Percentiles rank a stretch among this genome's conserved stretches.
Conservation (phyloP, 164 flowering plant genomes). For the Brasenia schreberi region DNA sequence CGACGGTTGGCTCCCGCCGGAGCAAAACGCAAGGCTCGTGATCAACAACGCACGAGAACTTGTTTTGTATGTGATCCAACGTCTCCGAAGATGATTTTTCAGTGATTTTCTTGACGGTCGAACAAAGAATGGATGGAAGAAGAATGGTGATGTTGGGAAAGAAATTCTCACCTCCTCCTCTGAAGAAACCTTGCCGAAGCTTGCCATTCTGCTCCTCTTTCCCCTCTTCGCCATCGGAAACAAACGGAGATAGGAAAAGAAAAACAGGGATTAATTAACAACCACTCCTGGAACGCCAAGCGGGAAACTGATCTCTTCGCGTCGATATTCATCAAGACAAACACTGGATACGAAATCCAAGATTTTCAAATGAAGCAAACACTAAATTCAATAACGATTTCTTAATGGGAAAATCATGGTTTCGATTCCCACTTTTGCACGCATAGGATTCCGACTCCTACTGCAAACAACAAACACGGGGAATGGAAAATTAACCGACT, state of each 20-base stretch:
- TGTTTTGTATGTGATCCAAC: neutral
- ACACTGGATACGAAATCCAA: no score
- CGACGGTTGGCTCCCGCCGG: neutral
- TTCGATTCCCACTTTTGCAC: no score
- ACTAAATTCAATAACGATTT: no score
- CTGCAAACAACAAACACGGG: no score
- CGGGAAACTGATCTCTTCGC: no score
- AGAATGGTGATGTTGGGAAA: neutral
- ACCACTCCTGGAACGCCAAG: no score
- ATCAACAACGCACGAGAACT: neutral
- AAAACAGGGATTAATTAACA: no score
- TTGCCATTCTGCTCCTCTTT: neutral
- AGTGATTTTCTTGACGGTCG: neutral
- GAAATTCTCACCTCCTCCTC: neutral
- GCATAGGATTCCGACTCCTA: no score
- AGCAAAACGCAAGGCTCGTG: neutral
- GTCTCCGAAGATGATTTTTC: neutral
- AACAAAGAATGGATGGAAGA: neutral
- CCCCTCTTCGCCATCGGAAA: neutral
- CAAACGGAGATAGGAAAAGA: neutral
- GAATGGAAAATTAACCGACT: no score
- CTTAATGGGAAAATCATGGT: no score
- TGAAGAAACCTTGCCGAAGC: neutral
- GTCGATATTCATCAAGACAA: no score
- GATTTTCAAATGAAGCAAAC: no score